Evolutionary conservation across 768 basidiomycete species (phyloP).

Genomic region (Suillus luteus): DNA sequence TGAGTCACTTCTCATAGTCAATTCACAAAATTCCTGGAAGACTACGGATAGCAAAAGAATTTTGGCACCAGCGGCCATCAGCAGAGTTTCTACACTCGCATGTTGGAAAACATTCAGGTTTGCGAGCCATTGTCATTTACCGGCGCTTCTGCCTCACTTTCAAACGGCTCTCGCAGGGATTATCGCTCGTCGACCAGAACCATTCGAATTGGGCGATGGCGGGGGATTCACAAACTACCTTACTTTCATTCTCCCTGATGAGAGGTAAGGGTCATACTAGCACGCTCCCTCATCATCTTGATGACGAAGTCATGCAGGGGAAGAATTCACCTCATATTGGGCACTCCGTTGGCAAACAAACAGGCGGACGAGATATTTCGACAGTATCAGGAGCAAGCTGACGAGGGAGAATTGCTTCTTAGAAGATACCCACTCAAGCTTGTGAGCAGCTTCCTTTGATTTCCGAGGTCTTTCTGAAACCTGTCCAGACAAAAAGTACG

Average conservation of each 20-base stretch:
- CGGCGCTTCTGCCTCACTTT: background rate
- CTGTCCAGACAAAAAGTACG: slow-evolving; percentile 68
- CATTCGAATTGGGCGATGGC: slow-evolving; percentile 21
- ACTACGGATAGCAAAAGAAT: slow-evolving; percentile 37
- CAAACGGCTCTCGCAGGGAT: slow-evolving; percentile 21
- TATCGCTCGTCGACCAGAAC: slow-evolving; percentile 18
- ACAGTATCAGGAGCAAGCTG: slow-evolving; percentile 68
- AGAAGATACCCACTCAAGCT: slow-evolving; percentile 70
- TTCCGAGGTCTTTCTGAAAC: slow-evolving; percentile 16
- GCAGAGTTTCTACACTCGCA: slow-evolving; percentile 30
- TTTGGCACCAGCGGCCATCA: slow-evolving; percentile 36
- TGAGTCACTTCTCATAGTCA: slow-evolving; percentile 15
- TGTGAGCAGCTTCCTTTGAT: slow-evolving; percentile 41
- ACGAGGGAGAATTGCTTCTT: slow-evolving; percentile 55
- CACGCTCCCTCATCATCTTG: background rate
- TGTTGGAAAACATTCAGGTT: slow-evolving; percentile 34
- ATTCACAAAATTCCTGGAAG: slow-evolving; percentile 22
- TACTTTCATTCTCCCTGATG: slow-evolving; percentile 52
- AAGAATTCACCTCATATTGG: slow-evolving; percentile 57
- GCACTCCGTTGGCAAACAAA: slow-evolving; percentile 38
- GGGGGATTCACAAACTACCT: slow-evolving; percentile 36
- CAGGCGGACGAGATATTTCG: slow-evolving; percentile 59
- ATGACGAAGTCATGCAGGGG: slow-evolving; percentile 41
- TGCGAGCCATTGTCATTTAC: background rate
- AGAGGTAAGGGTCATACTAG: slow-evolving; percentile 36